Base-by-base conservation (phyloP, 257 asterid genomes). In the Solanum raphanifolium region DNA sequence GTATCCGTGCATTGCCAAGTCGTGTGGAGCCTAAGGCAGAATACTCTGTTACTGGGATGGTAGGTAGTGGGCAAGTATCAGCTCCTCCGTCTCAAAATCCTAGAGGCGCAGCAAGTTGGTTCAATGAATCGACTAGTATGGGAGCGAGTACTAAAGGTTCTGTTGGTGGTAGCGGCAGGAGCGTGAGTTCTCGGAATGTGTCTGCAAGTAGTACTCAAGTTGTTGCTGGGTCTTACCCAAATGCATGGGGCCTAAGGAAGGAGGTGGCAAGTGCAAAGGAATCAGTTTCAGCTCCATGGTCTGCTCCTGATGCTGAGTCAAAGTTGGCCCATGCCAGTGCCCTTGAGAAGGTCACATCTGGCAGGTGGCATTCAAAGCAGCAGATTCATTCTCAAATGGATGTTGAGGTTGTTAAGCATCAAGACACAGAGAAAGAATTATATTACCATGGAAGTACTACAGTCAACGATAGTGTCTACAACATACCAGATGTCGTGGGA, bases 271-370 rank as follows among this genome's bases (percentile, higher is more conserved):
- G 89, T 87, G 34, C 86, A 65, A 94, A 92, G 91, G 98, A 95
- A 81, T 87, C 94, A 69, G 90, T 89, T 88, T 87, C 94, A 83
- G 91, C 94, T 87, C 87, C 94, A 31, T 91, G 94, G 94, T 95
- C 98, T 83, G 95, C 93, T 88, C 95, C 96, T 4, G 98, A 94
- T 79, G 93, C 95, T 83, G 98, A 91, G 84, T 87, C 93, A 1
- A 96, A 94, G 92, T 83, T 95, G 90, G 98, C 96, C 69, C 97
- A 93, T 89, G 98, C 98, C 88, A 96, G 99, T 87, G 98, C 98
- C 39, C 98, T 96, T 15, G 98, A 95, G 93, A 95, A 95, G 93
- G 93, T 95, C 88, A 94, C 98, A 58, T 94, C 98, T 62, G 99
- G 99, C 86, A 91, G 99, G 90, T 96, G 99, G 99, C 95, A 91